phyloP scores from a whole-genome alignment of 2,329 filamentous ascomycete species.

The Pseudogymnoascus sp. region DNA sequence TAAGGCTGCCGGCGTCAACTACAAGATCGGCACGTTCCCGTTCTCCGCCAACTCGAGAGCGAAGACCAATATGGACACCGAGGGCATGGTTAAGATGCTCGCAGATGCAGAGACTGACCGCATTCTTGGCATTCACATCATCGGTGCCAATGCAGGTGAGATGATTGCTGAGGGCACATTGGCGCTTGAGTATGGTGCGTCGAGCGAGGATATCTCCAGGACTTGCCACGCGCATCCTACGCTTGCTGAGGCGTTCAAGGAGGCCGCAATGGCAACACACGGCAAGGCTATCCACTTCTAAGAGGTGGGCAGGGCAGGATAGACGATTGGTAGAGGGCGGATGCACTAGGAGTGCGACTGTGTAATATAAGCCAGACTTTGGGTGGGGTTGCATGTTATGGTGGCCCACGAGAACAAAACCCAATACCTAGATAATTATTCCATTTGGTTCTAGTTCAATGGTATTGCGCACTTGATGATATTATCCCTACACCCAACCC shows the following conservation, averaged over 20 bases:
- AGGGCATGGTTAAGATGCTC: conserved; percentile 95
- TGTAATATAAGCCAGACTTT: background rate
- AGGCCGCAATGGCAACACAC: conserved; percentile 97
- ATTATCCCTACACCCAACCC: background rate
- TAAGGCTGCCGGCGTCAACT: conserved; percentile 82
- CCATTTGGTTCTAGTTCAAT: conserved; percentile 7
- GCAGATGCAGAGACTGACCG: conserved; percentile 94
- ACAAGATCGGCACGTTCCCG: conserved; percentile 89
- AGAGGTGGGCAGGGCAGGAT: conserved; percentile 17
- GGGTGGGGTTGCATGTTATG: conserved; percentile 6
- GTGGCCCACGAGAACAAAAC: conserved; percentile 11
- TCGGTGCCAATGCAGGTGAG: conserved; percentile 92
- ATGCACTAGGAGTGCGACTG: background rate
- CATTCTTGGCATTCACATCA: conserved; percentile 91
- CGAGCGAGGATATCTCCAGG: conserved; percentile 86
- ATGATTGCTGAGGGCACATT: conserved; percentile 98
- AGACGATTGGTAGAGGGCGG: background rate
- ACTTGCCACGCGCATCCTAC: conserved; percentile 97
- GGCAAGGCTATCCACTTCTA: conserved; percentile 95
- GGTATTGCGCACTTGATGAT: conserved; percentile 7
- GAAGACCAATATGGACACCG: conserved; percentile 96
- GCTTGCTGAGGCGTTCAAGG: conserved; percentile 96
- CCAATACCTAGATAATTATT: conserved; percentile 9
- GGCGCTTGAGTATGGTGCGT: conserved; percentile 93
- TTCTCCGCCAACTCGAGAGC: conserved; percentile 97